phyloP scores from a whole-genome alignment of 2,329 filamentous ascomycete genomes.

The Sporothrix pseudoabietina region DNA sequence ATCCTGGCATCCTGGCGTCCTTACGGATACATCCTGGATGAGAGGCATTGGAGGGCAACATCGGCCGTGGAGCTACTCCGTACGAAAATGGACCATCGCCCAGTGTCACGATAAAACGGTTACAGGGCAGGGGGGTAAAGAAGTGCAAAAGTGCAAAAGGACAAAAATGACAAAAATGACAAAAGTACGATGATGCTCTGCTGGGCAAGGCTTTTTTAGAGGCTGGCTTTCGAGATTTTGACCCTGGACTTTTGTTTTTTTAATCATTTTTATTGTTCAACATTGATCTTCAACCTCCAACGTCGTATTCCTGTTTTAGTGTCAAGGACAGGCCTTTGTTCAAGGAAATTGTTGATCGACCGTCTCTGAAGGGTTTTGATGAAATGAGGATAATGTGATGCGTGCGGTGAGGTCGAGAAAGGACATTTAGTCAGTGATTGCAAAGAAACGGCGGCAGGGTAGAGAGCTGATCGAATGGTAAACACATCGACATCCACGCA shows the following conservation, averaged over 20 bases:
- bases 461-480: neutral
- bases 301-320: neutral
- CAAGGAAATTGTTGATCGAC: neutral
- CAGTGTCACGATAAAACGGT: slow-evolving; percentile 12
- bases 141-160: neutral
- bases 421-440: neutral
- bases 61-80: neutral
- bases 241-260: neutral
- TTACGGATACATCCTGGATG: neutral
- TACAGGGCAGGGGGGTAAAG: neutral
- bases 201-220: neutral
- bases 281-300: neutral
- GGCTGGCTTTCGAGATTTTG: neutral
- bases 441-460: neutral
- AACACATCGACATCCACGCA: neutral
- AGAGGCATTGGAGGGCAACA: neutral
- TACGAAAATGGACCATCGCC: neutral
- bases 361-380: neutral
- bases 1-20: neutral
- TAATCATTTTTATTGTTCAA: neutral
- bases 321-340: neutral
- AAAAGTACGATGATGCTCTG: slow-evolving; percentile 1
- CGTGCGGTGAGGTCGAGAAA: neutral
- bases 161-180: neutral
- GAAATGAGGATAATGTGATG: neutral